A percentile compares a stretch with the other conserved stretches of the same genome.
Conservation (phyloP, 202 grass and related monocot genomes). For the Elaeis oleifera region DNA sequence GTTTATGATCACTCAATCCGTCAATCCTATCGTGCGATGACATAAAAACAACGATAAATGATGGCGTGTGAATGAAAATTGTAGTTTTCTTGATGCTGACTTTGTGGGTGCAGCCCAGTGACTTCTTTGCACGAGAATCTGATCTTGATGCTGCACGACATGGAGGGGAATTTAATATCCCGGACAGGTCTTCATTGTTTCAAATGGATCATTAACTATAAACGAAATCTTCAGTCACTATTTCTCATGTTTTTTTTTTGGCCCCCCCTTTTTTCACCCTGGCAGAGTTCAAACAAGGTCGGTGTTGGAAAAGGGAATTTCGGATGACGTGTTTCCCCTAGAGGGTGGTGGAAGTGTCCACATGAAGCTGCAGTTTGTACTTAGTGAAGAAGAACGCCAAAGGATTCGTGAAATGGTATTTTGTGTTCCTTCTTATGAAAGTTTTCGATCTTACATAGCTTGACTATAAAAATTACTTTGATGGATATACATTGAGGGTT, state of each 20-base stretch:
- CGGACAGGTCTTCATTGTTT: slow-evolving; percentile 34
- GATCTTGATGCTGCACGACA: slow-evolving; percentile 40
- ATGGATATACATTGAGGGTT: slow-evolving; percentile 6
- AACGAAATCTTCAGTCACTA: too few species aligned
- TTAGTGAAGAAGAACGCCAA: slow-evolving; percentile 59
- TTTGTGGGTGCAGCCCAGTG: slow-evolving; percentile 49
- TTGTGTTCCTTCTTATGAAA: not conserved
- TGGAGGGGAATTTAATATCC: slow-evolving; percentile 39
- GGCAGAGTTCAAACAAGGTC: slow-evolving; percentile 46
- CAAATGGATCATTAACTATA: too few species aligned
- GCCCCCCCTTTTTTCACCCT: not conserved
- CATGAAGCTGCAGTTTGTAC: slow-evolving; percentile 50
- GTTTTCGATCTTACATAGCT: slow-evolving; percentile 1
- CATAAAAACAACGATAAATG: too few species aligned
- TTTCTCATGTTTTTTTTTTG: not conserved
- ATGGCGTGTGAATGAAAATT: not conserved
- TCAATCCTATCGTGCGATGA: too few species aligned
- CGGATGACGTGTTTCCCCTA: slow-evolving; percentile 42
- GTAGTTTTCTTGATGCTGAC: slow-evolving; percentile 12
- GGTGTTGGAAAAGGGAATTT: slow-evolving; percentile 60
- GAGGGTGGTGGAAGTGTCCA: slow-evolving; percentile 34
- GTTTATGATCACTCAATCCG: too few species aligned
- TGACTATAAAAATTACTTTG: not conserved
- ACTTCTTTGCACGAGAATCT: slow-evolving; percentile 58
- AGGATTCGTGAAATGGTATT: slow-evolving; percentile 64